Percentiles rank a stretch among this genome's conserved stretches.
These are phyloP conservation scores for Tothia fuscella DNA, from an alignment of 2,329 filamentous ascomycete species.

Conservation along the genomic window DNA sequence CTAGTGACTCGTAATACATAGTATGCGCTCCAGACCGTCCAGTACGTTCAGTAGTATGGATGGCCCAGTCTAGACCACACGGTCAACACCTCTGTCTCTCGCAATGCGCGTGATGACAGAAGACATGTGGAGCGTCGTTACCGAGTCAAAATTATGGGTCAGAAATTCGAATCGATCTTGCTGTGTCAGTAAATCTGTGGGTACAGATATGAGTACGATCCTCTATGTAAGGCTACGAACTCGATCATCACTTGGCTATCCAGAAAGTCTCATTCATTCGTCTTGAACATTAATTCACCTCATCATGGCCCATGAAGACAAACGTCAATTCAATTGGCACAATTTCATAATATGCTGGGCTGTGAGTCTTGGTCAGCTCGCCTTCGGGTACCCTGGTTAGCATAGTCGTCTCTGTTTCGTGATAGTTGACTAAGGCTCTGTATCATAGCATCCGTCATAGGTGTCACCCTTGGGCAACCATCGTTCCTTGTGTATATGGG, in stretches of 20 bases:
- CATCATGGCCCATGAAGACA: neutral
- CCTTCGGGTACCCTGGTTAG: slow-evolving; percentile 15
- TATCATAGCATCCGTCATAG: slow-evolving; percentile 15
- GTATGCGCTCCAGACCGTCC: too few relatives aligned
- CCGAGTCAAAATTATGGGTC: too few relatives aligned
- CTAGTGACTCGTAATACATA: too few relatives aligned
- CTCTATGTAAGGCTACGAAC: neutral
- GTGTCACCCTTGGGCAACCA: slow-evolving; percentile 16
- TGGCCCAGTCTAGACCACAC: neutral
- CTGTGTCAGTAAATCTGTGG: neutral
- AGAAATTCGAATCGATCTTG: neutral
- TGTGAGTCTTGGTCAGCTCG: slow-evolving; percentile 16
- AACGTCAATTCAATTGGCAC: slow-evolving; percentile 11
- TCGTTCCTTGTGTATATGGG: slow-evolving; percentile 16
- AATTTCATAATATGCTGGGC: slow-evolving; percentile 16
- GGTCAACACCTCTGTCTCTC: neutral
- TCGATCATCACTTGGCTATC: neutral
- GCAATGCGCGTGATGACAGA: too few relatives aligned
- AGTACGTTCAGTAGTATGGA: neutral
- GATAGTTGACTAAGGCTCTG: neutral
- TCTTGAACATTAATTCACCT: neutral
- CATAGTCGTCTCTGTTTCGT: neutral
- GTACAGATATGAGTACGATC: neutral
- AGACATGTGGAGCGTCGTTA: too few relatives aligned
- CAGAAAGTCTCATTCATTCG: neutral